Conservation (phyloP, 768 basidiomycete species). For the Xanthoconium stramineum region DNA sequence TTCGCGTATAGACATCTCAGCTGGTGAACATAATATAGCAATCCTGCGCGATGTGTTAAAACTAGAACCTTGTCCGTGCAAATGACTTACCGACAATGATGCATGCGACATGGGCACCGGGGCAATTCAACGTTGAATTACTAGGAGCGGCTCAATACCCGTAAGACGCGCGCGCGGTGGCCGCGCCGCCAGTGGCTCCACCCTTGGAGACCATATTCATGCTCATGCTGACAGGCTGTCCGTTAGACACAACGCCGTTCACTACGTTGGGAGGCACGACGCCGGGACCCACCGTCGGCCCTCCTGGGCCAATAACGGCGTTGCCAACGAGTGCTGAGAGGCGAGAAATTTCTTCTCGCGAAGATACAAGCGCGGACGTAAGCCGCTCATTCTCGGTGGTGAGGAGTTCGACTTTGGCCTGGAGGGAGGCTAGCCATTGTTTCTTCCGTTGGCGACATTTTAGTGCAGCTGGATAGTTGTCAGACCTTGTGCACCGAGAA, state of each 20-base stretch:
- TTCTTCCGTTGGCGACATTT: slow-evolving; percentile 99
- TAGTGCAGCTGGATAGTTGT: slow-evolving; percentile 68
- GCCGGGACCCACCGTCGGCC: slow-evolving; percentile 29
- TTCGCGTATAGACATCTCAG: slow-evolving; percentile 21
- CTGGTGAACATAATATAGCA: slow-evolving; percentile 11
- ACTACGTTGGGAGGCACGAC: slow-evolving; percentile 27
- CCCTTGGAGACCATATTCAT: slow-evolving; percentile 40
- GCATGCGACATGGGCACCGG: slow-evolving; percentile 3
- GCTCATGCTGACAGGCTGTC: slow-evolving; percentile 42
- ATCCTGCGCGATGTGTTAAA: slow-evolving; percentile 11
- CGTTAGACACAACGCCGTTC: slow-evolving; percentile 26
- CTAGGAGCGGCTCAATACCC: slow-evolving; percentile 32
- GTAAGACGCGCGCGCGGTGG: slow-evolving; percentile 36
- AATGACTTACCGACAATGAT: slow-evolving; percentile 16
- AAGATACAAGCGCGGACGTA: slow-evolving; percentile 77
- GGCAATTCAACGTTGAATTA: slow-evolving; percentile 2
- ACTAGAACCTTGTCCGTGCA: background rate
- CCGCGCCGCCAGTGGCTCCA: slow-evolving; percentile 29
- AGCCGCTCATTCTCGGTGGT: slow-evolving; percentile 94
- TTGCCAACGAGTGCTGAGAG: slow-evolving; percentile 70
- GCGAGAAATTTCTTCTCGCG: slow-evolving; percentile 89
- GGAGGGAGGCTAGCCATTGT: slow-evolving; percentile 91
- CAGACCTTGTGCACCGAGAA: background rate
- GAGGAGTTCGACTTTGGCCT: slow-evolving; percentile 90
- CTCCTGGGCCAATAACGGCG: slow-evolving; percentile 48